Base-by-base conservation (phyloP, 768 basidiomycete genomes). In the Cantharellus anzutake region DNA sequence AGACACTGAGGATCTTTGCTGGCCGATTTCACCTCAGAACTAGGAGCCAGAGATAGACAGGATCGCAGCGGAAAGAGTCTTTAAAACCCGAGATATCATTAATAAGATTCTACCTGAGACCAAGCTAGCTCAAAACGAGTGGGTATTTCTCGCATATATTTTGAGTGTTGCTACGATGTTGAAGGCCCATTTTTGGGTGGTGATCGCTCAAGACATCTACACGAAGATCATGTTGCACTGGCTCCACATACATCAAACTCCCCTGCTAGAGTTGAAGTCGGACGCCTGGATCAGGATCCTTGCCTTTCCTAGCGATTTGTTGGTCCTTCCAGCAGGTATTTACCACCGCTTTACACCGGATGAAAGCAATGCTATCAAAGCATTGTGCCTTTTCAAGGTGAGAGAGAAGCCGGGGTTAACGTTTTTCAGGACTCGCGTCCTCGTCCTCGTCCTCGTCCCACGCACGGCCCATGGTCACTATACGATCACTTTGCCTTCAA, bases 141-240 rank as follows among this genome's bases (percentile, higher is more conserved):
- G 68, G 74, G 68, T 0, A 92, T 94, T 71, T 93, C 86, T n/a
- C n/a, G n/a, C n/a, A n/a, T n/a, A n/a, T n/a, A n/a, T n/a, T n/a
- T n/a, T n/a, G n/a, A n/a, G n/a, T n/a, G n/a, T n/a, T n/a, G n/a
- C 65, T 75, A 83, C 59, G 89, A 92, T 86, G 88, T 65, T 61
- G 82, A 68, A 5, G 40, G 3, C 35, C 52, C 52, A 37, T 37
- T 7, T 55, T 7, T 7, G 35, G 7, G 11, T 55, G 7, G 52
- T 42, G 41, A 42, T 56, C 51, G 59, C 16, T 55, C 37, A 64
- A 88, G 87, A 66, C 91, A 96, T 66, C 78, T 97, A 75, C 93
- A 96, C 65, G 90, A 96, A 69, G 92, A 96, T 66, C 92, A 97
- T 67, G 92, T n/a, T n/a, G n/a, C n/a, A n/a, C n/a, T n/a, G n/a